Base-by-base conservation (phyloP, 2,329 filamentous ascomycete genomes). In the Colletotrichum ledebouriae region DNA sequence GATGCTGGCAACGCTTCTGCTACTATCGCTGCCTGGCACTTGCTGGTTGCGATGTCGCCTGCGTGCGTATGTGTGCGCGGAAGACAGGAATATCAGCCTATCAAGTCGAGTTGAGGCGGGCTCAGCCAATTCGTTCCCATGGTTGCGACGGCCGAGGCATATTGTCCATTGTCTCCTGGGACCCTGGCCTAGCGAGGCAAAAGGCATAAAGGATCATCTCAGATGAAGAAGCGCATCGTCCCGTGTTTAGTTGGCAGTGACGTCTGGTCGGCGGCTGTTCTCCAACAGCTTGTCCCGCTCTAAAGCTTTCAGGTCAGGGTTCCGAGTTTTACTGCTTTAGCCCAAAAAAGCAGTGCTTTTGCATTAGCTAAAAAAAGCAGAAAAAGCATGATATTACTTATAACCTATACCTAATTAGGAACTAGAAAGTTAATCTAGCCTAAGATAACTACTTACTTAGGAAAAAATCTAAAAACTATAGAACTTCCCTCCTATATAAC, bases 11-110 rank as follows among this genome's bases (percentile, higher is more conserved):
- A 13, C 22, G 59, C 47, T 59, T 46, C 33, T 42, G 17, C 17
- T 60, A 20, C 58, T 52, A 12, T n/a, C 17, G 5, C 11, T 59
- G 41, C 34, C 37, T 34, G 41, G 41, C 39, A 55, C 47, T 63
- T 64, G 52, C 59, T 64, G 41, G 49, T 67, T 61, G 67, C 63
- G 41, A 59, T 67, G 37, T 58, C 62, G 57, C 57, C 63, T 44
- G 63, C 63, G 42, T 67, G 63, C 63, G 50, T 62, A 41, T 67
- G 34, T 62, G 67, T 12, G 49, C 47, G 20, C 50, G 63, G 42
- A 22, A 11, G 50, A 58, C 63, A 58, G 52, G 50, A 69, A 62
- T 67, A 69, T 34, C 63, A 37, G 25, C 67, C 67, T 67, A 69
- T 67, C 57, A 69, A 56, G 37, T 58, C 6, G 49, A 44, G 55